Percentiles rank a stretch among this genome's conserved stretches.
Evolutionary conservation across 441 rosid species (phyloP).

Genomic region (Hura crepitans): DNA sequence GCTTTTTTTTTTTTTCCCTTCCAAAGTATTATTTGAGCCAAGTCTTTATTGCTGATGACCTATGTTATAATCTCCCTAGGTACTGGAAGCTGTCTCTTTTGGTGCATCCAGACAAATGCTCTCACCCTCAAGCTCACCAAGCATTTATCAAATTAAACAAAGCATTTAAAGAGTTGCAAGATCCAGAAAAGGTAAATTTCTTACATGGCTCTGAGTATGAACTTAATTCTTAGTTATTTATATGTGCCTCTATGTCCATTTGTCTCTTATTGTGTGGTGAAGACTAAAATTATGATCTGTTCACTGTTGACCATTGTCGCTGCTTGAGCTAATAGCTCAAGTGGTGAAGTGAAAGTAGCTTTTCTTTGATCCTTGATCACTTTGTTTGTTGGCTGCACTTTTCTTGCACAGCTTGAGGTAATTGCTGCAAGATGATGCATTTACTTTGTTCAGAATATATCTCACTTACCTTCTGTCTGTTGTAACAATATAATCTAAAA

Average conservation of each 20-base stretch:
- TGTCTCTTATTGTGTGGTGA: neutral
- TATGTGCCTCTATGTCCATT: neutral
- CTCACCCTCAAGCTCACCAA: constrained; percentile 90
- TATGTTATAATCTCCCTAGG: constrained; percentile 32
- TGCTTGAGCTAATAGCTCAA: neutral
- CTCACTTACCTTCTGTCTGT: neutral
- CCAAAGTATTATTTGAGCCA: neutral
- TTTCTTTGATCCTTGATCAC: neutral
- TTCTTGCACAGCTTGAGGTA: neutral
- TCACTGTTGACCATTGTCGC: neutral
- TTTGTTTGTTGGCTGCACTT: neutral
- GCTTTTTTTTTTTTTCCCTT: neutral
- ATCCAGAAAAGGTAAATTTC: constrained; percentile 22
- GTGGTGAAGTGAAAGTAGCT: neutral
- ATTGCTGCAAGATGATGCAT: neutral
- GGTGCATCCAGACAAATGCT: constrained; percentile 93
- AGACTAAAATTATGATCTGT: neutral
- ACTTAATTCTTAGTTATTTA: neutral
- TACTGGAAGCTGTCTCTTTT: constrained; percentile 94
- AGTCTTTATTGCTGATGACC: neutral
- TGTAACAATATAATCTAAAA: neutral
- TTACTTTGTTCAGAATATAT: neutral
- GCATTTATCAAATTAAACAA: constrained; percentile 79
- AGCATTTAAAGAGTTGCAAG: constrained; percentile 81
- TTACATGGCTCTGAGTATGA: neutral